Evolutionary conservation across 352 stramenopile genomes (phyloP).

Genomic region (Globisporangium polare): DNA sequence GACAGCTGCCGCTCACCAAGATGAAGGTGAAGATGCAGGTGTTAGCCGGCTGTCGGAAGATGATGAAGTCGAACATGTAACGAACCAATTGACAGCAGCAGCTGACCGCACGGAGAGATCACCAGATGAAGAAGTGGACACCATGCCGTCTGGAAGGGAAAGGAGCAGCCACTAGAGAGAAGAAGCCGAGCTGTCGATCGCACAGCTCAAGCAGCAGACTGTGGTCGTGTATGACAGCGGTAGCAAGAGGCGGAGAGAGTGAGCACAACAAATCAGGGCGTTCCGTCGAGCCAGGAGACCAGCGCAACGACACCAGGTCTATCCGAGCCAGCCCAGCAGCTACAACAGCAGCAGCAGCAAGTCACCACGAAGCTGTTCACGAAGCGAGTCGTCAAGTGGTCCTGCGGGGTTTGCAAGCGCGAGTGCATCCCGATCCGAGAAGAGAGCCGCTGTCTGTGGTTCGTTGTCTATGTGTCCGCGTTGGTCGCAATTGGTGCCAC

Average conservation of each 20-base stretch:
- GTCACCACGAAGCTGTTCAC: constrained; percentile 10
- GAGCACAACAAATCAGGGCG: no score
- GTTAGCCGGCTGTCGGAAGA: background rate
- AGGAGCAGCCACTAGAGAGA: background rate
- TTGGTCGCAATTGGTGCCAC: background rate
- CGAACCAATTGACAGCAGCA: background rate
- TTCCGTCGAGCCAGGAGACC: background rate
- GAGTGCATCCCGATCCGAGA: constrained; percentile 78
- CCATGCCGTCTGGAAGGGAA: background rate
- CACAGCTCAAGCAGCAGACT: constrained; percentile 2
- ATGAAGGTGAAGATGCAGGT: background rate
- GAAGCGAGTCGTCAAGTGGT: constrained; percentile 63
- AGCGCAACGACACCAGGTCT: background rate
- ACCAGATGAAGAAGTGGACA: background rate
- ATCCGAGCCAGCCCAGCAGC: background rate
- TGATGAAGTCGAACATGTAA: background rate
- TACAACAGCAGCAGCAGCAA: background rate
- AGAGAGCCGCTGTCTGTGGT: constrained; percentile 76
- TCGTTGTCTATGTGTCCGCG: constrained; percentile 1
- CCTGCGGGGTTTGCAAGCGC: constrained; percentile 47
- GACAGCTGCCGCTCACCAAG: background rate
- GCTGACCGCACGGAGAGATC: background rate
- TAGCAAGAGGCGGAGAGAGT: background rate
- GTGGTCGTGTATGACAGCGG: constrained; percentile 4
- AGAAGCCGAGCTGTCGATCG: constrained; percentile 7